Base-by-base conservation (phyloP, 495 filamentous ascomycete genomes). In the Mytilinidion resinicola region DNA sequence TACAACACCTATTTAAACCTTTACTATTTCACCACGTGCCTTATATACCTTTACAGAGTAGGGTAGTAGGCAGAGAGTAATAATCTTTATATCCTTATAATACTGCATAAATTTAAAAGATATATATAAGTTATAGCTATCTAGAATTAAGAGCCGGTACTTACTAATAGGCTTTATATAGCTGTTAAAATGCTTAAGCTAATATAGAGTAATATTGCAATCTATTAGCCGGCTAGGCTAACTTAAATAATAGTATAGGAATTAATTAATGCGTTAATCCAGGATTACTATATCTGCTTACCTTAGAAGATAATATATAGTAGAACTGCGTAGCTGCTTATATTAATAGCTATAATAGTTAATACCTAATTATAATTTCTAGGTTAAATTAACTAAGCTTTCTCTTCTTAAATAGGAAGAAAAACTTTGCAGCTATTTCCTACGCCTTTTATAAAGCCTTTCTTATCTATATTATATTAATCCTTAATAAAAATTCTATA, bases 401-500 rank as follows among this genome's bases (percentile, higher is more conserved):
- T 9, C n/a, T n/a, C 14, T 8, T 39, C 37, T 9, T 39, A 14
- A 9, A 39, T 14, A 39, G 37, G 14, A 14, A 39, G 8, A 39
- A 39, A 8, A 8, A 39, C 8, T 14, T 39, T 39, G 37, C 37
- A 39, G 9, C 8, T 8, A 14, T 39, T 14, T 39, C 9, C 37
- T 14, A 39, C 9, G 35, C 52, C 37, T 20, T 11, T 53, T 34
- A 50, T 20, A 47, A 56, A 56, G 11, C 54, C 54, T 34, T 56
- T 56, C 15, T 56, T 35, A 35, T 56, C 41, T 34, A 56, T 56
- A 50, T 56, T 56, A 34, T 56, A 56, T 20, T n/a, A 15, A 46
- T 55, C 37, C 37, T 39, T 14, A 8, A 14, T 14, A 39, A 39
- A 9, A 9, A 8, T 14, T 9, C 14, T 9, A 14, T 39, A 39